Base-by-base conservation (phyloP, 441 rosid genomes). In the Arabidopsis hybrid region DNA sequence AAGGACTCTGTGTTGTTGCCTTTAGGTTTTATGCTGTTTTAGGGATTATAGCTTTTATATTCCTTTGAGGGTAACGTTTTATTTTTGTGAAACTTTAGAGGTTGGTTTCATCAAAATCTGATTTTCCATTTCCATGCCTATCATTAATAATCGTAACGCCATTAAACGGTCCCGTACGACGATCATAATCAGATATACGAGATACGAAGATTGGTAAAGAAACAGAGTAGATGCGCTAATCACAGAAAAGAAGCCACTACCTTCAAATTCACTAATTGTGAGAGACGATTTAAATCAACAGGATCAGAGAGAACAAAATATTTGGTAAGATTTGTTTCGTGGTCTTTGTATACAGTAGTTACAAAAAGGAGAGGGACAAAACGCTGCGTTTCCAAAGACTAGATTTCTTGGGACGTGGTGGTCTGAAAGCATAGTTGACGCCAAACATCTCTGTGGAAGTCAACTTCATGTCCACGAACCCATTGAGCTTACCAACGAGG, bases 361-460 rank as follows among this genome's bases (percentile, higher is more conserved):
- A 85, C 73, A 85, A 34, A 66, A 81, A 65, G 58, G 88, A 86
- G 55, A 80, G 75, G 47, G 91, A 85, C 74, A 79, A 59, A 26
- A 83, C 81, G 9, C 80, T 81, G 72, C 82, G 85, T 78, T 60
- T 90, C 87, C 89, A 90, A 32, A 83, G 36, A 26, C 78, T 81
- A 21, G 74, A 61, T 77, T 79, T 80, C 78, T 77, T 83, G 69
- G 66, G 73, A 45, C 73, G 77, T 12, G 94, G 67, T 62, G 61
- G 91, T 38, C 46, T 76, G 7, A 92, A 85, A 14, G 91, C 71
- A 49, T 89, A 85, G 79, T 83, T 89, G 65, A 91, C 90, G 7
- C 97, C 94, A 60, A 82, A 89, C 90, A 91, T 88, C 77, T 89
- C 93, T 77, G 83, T 89, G 68, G 86, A 83, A 14, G 88, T 79